A percentile compares a stretch with the other conserved stretches of the same genome.
These are phyloP conservation scores for Populus hybrid DNA, from an alignment of 441 rosid species.

Conservation along the genomic window DNA sequence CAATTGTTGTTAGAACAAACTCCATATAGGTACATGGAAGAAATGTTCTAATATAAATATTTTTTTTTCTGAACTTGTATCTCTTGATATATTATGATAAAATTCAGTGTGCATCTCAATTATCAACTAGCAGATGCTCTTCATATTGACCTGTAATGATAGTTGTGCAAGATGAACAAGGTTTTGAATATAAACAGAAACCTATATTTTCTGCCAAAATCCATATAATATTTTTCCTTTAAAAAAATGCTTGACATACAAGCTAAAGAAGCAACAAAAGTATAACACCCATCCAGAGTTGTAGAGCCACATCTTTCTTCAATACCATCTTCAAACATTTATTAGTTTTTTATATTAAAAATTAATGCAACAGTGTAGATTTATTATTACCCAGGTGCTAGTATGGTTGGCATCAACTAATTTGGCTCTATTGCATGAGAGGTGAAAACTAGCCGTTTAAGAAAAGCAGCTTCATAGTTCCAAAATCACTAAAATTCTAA, in stretches of 20 bases:
- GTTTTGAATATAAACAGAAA: neutral
- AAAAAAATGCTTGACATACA: neutral
- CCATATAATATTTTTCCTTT: neutral
- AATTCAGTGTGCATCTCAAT: neutral
- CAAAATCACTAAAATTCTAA: neutral
- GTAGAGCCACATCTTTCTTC: neutral
- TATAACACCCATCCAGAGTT: neutral
- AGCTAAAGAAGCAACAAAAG: neutral
- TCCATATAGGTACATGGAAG: slow-evolving; percentile 12
- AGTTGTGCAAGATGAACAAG: neutral
- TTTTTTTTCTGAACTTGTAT: neutral
- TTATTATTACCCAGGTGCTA: neutral
- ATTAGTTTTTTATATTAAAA: neutral
- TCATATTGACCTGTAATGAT: neutral
- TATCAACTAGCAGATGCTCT: neutral
- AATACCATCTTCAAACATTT: neutral
- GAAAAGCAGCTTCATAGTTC: neutral
- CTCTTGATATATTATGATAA: neutral
- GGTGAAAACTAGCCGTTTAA: neutral
- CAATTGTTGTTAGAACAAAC: slow-evolving; percentile 17
- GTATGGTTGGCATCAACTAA: neutral
- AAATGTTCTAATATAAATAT: slow-evolving; percentile 8
- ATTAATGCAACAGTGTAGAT: neutral
- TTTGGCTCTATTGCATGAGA: neutral
- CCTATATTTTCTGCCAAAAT: neutral